These are phyloP conservation scores for Saccharata proteae DNA, from an alignment of 2,329 filamentous ascomycete genomes.

Conservation along the genomic window DNA sequence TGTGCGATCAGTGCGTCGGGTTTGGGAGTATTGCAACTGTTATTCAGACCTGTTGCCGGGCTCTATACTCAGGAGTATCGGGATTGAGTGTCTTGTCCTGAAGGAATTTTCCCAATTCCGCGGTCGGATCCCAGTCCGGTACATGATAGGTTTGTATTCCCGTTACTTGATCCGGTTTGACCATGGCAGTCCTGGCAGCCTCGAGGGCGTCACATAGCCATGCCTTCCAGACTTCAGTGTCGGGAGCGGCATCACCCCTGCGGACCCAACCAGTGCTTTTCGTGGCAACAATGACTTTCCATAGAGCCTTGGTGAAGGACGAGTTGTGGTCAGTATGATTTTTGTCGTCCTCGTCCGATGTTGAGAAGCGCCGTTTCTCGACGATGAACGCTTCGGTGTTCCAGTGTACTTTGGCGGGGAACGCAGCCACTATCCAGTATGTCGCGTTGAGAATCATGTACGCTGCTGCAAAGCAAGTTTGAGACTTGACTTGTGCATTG, in stretches of 20 bases:
- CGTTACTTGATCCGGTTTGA: background rate
- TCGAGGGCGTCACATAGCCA: constrained; percentile 28
- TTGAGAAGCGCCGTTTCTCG: background rate
- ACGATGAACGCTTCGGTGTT: constrained; percentile 34
- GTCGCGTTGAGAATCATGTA: constrained; percentile 38
- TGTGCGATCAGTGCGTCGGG: no score
- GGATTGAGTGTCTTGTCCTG: no score
- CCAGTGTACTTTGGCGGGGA: constrained; percentile 36
- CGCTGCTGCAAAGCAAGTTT: constrained; percentile 37
- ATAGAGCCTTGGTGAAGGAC: constrained; percentile 36
- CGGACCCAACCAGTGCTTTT: constrained; percentile 32
- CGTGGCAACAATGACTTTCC: constrained; percentile 36
- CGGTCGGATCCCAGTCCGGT: no score
- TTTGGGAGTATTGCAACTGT: no score
- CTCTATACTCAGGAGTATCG: no score
- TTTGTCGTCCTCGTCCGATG: constrained; percentile 13
- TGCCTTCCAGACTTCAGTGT: constrained; percentile 28
- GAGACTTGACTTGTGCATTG: constrained; percentile 35
- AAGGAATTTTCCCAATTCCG: no score
- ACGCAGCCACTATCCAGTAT: constrained; percentile 40
- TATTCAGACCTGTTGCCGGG: no score
- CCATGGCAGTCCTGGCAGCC: constrained; percentile 10
- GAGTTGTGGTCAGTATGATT: constrained; percentile 14
- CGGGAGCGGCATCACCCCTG: constrained; percentile 27
- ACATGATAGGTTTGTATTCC: no score